phyloP scores from a whole-genome alignment of 2,329 filamentous ascomycete genomes.

The Pestalotiopsis sp. region DNA sequence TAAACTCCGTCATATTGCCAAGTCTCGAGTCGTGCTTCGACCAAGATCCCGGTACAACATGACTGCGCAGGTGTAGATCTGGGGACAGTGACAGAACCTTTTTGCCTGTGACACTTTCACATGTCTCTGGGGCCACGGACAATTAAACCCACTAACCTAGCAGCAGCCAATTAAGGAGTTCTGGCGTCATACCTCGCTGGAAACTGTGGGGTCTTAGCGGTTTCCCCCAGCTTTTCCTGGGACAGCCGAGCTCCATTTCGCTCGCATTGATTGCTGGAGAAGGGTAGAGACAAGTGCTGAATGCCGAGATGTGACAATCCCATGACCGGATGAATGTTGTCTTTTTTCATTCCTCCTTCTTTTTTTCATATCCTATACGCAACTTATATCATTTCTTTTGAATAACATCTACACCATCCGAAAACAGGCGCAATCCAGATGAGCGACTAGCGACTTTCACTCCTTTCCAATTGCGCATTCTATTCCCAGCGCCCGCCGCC shows the following conservation, averaged over 20 bases:
- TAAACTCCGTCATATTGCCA: background rate
- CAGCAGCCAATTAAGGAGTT: background rate
- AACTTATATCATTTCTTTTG: background rate
- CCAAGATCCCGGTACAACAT: background rate
- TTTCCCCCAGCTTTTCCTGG: conserved; percentile 5
- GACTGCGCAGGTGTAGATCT: background rate
- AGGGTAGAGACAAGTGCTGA: background rate
- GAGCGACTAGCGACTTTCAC: conserved; percentile 2
- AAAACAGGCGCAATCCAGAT: background rate
- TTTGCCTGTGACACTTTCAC: background rate
- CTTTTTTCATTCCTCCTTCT: background rate
- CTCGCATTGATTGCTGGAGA: background rate
- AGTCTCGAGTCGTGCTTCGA: background rate
- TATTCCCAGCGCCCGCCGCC: background rate
- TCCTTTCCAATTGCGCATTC: background rate
- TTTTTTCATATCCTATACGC: background rate
- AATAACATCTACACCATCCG: background rate
- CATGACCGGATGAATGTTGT: background rate
- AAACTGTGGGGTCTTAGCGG: conserved; percentile 9
- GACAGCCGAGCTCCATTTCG: conserved; percentile 4
- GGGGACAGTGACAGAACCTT: background rate
- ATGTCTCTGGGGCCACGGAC: background rate
- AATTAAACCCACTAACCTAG: background rate
- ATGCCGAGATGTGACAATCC: conserved; percentile 12
- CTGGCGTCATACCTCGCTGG: conserved; percentile 5